Base-by-base conservation (phyloP, 805 yeast species). In the Suhomyces faveliae region DNA sequence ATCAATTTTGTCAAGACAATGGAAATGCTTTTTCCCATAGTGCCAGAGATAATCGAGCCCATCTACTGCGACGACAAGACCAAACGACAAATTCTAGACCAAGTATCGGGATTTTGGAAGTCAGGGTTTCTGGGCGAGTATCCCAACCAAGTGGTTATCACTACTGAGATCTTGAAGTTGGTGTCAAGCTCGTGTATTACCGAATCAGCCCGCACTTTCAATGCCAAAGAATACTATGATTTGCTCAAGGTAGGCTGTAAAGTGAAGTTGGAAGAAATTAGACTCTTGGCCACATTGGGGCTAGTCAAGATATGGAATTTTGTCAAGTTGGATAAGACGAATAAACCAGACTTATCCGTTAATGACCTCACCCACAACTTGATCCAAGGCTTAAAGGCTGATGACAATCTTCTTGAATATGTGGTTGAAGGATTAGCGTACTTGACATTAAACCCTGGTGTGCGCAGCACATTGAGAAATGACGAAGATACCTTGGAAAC, bases 221-320 rank as follows among this genome's bases (percentile, higher is more conserved):
- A 80, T 37, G 66, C 79, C 1, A 67, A 71, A 17, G 67, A 71
- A 40, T 83, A 77, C 59, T 50, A 73, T 30, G 57, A 63, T 4
- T 55, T 78, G 0, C 58, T 82, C 19, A 61, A 75, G 17, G 59
- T 62, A 35, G 74, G 77, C 0, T 48, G 74, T 9, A 48, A 46
- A 5, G 35, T 55, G 5, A 49, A 49, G 4, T 29, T 39, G 15
- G 11, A 47, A 0, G 58, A 60, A 17, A 53, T 67, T n/a, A 63
- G 63, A 43, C 44, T 70, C 7, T 56, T 72, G 10, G 65, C 83
- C 0, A 68, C 77, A 0, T 56, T 81, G 33, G 76, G 77, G 3
- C 55, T 81, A n/a, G 64, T 80, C 5, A 84, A 84, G 59, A 62
- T 81, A 2, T 83, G 87, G 87, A 74, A 76, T 43, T 71, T 76